A percentile compares a stretch with the other conserved stretches of the same genome.
Conservation (phyloP, 2,329 filamentous ascomycete genomes). For the Chaetomiaceae sp. region DNA sequence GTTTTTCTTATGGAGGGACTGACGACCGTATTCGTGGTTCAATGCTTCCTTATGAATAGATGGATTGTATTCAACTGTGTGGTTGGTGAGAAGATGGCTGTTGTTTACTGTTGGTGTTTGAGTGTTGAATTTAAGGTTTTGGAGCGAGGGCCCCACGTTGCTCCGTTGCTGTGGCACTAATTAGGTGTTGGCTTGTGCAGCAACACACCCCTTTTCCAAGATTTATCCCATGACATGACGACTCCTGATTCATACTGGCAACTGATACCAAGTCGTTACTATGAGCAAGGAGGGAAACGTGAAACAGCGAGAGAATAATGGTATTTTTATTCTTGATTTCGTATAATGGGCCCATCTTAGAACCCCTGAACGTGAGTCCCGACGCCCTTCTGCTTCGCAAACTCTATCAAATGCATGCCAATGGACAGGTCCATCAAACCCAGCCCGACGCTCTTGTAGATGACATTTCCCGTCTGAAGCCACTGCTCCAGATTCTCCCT, state of each 20-base stretch:
- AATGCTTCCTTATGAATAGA: no score
- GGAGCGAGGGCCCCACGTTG: neutral
- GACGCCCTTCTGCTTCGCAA: constrained; percentile 51
- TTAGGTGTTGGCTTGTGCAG: neutral
- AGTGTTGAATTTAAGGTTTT: no score
- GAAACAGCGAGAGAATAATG: neutral
- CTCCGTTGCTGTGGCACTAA: neutral
- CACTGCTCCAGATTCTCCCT: constrained; percentile 47
- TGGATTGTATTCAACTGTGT: no score
- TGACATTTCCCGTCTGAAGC: constrained; percentile 58
- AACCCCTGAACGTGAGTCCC: constrained; percentile 52
- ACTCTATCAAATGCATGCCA: constrained; percentile 51
- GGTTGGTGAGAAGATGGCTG: no score
- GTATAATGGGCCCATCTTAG: constrained; percentile 27
- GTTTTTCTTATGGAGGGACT: no score
- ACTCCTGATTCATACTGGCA: no score
- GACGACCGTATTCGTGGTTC: no score
- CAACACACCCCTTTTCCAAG: neutral
- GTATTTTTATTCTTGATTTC: neutral
- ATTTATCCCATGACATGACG: no score
- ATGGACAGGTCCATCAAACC: constrained; percentile 63
- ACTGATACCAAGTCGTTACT: no score
- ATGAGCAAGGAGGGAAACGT: no score
- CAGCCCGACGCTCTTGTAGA: constrained; percentile 64
- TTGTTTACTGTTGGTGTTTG: no score